These are phyloP conservation scores for Pyrenophora teres DNA, from an alignment of 2,329 filamentous ascomycete genomes.

Conservation along the genomic window DNA sequence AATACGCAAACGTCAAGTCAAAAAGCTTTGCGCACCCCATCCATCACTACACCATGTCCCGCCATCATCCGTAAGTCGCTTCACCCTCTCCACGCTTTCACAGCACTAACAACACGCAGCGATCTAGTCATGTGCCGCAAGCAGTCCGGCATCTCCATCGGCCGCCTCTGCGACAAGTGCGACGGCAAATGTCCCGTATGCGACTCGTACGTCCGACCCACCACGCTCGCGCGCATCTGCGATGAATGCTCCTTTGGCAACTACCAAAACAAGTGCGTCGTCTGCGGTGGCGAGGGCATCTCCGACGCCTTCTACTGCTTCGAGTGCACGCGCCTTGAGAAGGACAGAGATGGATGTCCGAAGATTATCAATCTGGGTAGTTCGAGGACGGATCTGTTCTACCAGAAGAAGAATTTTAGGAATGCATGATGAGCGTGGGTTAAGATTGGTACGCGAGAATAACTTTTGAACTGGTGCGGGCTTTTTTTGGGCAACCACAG, in stretches of 20 bases:
- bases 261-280: conserved; percentile 99
- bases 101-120: conserved; percentile 50
- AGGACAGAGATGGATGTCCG: conserved; percentile 94
- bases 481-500: no score
- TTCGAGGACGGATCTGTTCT: conserved; percentile 88
- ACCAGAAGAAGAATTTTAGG: conserved; percentile 73
- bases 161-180: conserved; percentile 98
- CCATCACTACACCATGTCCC: conserved; percentile 68
- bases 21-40: neutral
- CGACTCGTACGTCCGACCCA: conserved; percentile 98
- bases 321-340: conserved; percentile 94
- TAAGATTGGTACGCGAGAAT: no score
- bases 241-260: conserved; percentile 99
- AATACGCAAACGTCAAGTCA: neutral
- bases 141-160: conserved; percentile 95
- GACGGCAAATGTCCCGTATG: conserved; percentile 99
- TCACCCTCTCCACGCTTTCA: conserved; percentile 5
- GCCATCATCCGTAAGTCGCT: conserved; percentile 81
- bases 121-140: conserved; percentile 99
- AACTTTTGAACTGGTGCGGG: no score
- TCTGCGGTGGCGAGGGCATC: conserved; percentile 97
- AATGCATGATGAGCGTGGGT: conserved; percentile 53
- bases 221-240: conserved; percentile 96
- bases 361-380: conserved; percentile 99
- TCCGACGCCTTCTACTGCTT: conserved; percentile 99